Percentiles rank a stretch among this genome's conserved stretches.
These are phyloP conservation scores for Saccharomycopsis fermentans DNA, from an alignment of 805 yeast species.

Conservation along the genomic window DNA sequence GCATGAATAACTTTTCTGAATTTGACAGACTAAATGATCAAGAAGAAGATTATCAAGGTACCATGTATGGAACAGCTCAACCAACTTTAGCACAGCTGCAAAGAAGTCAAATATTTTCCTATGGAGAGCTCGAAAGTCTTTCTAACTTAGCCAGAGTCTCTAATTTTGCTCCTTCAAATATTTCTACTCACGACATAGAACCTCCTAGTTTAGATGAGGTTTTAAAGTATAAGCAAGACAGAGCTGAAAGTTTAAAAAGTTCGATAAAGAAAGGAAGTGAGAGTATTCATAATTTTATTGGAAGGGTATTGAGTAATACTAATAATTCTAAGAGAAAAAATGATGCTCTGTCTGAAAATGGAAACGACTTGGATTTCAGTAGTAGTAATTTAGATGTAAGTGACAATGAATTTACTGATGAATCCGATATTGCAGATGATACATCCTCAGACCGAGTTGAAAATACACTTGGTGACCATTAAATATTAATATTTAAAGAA, in stretches of 20 bases:
- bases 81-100: constrained; percentile 1
- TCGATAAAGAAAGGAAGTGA: constrained; percentile 35
- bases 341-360: not conserved
- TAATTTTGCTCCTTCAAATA: not conserved
- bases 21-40: constrained; percentile 7
- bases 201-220: constrained; percentile 32
- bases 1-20: constrained; percentile 11
- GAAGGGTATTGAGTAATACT: constrained; percentile 23
- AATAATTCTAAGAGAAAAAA: not conserved
- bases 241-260: constrained; percentile 29
- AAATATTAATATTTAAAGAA: no score
- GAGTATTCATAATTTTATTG: constrained; percentile 30
- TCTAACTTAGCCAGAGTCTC: constrained; percentile 2
- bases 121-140: constrained; percentile 5
- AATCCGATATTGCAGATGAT: not conserved
- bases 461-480: no score
- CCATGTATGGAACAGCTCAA: constrained; percentile 5
- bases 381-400: constrained; percentile 9
- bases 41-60: not conserved
- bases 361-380: not conserved
- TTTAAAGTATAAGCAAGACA: constrained; percentile 24
- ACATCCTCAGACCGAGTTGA: not conserved
- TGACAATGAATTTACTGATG: constrained; percentile 1
- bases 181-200: constrained; percentile 23
- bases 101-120: not conserved